Evolutionary conservation across 2,329 filamentous ascomycete species (phyloP).

Genomic region (Claviceps purpurea): DNA sequence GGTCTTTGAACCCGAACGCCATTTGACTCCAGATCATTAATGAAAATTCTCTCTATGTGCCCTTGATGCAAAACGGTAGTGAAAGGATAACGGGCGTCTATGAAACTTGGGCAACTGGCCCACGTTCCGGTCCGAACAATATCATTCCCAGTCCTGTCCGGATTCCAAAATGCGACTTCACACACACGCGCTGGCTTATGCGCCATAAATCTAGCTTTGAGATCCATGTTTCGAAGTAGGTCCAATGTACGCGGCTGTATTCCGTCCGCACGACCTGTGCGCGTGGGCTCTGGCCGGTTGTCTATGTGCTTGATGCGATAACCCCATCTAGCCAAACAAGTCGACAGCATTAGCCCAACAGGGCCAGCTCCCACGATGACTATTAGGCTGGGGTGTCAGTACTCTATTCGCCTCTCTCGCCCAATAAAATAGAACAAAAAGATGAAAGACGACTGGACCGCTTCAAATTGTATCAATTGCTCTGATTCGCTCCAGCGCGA

Average conservation of each 20-base stretch:
- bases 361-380: slow-evolving; percentile 86
- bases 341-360: slow-evolving; percentile 75
- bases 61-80: slow-evolving; percentile 61
- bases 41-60: slow-evolving; percentile 56
- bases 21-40: slow-evolving; percentile 50
- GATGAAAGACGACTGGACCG: background rate
- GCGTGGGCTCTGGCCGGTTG: slow-evolving; percentile 72
- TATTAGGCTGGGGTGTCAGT: slow-evolving; percentile 18
- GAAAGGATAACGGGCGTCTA: slow-evolving; percentile 57
- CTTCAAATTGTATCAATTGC: background rate
- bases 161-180: slow-evolving; percentile 64
- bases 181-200: slow-evolving; percentile 78
- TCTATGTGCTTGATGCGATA: slow-evolving; percentile 94
- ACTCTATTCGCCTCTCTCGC: background rate
- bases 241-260: slow-evolving; percentile 86
- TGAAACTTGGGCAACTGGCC: slow-evolving; percentile 80
- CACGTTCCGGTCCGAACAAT: slow-evolving; percentile 59
- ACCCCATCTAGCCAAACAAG: slow-evolving; percentile 80
- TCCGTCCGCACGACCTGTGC: slow-evolving; percentile 77
- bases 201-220: slow-evolving; percentile 80
- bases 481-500: background rate
- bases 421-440: too few species aligned
- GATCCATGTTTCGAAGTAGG: slow-evolving; percentile 74
- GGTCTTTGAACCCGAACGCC: slow-evolving; percentile 47
- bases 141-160: slow-evolving; percentile 37